Conservation (phyloP, 2,329 filamentous ascomycete genomes). For the Pseudonectria buxi region DNA sequence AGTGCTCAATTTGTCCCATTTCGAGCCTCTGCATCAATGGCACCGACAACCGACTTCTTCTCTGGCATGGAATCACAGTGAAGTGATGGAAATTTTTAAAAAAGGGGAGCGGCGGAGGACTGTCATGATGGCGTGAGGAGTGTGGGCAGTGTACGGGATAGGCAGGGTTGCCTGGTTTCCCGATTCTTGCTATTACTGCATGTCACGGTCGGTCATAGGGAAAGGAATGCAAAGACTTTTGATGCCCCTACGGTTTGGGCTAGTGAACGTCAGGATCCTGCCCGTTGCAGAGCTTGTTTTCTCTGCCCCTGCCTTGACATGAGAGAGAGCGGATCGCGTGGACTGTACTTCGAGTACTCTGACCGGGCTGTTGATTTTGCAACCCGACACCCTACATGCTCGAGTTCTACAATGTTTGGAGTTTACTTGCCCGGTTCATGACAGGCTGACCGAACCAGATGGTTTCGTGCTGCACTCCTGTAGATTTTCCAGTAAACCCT, state of each 20-base stretch:
- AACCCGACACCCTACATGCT: too few relatives aligned
- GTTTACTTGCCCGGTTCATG: too few relatives aligned
- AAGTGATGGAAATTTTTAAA: slow-evolving; percentile 16
- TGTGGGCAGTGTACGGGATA: slow-evolving; percentile 21
- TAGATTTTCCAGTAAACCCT: too few relatives aligned
- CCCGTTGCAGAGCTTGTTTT: too few relatives aligned
- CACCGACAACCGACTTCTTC: slow-evolving; percentile 16
- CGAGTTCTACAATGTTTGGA: too few relatives aligned
- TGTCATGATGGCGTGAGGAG: slow-evolving; percentile 19
- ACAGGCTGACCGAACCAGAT: slow-evolving; percentile 11
- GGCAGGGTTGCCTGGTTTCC: slow-evolving; percentile 31
- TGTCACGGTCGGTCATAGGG: slow-evolving; percentile 42
- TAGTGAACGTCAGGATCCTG: too few relatives aligned
- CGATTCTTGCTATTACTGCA: slow-evolving; percentile 36
- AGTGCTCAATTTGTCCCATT: slow-evolving; percentile 37
- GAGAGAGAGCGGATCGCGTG: too few relatives aligned
- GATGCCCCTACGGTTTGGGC: slow-evolving; percentile 24
- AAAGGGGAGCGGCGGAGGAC: slow-evolving; percentile 10
- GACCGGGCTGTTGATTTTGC: too few relatives aligned
- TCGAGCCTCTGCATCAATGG: slow-evolving; percentile 20
- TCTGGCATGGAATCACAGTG: slow-evolving; percentile 24
- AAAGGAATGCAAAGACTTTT: slow-evolving; percentile 35
- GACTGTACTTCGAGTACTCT: too few relatives aligned
- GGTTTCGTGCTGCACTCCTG: slow-evolving; percentile 1
- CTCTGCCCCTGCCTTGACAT: too few relatives aligned